Conservation (phyloP, 1,284 basidiomycete genomes). For the Sanghuangporus sanghuang region DNA sequence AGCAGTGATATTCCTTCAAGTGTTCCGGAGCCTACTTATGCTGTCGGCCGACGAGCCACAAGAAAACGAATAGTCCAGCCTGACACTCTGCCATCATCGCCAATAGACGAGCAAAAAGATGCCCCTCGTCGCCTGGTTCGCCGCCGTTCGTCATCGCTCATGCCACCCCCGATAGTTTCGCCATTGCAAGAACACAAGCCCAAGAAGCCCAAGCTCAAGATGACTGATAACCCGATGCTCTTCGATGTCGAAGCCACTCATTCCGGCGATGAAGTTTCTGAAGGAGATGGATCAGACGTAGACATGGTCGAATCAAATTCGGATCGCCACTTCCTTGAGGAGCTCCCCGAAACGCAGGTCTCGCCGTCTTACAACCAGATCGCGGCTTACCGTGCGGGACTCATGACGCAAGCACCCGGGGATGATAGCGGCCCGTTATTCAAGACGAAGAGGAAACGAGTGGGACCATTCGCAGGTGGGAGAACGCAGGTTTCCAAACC, state of each 20-base stretch:
- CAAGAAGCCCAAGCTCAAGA: slow-evolving; percentile 30
- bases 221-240: slow-evolving; percentile 39
- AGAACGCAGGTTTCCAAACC: slow-evolving; percentile 20
- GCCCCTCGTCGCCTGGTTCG: slow-evolving; percentile 42
- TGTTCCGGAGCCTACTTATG: slow-evolving; percentile 30
- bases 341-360: slow-evolving; percentile 63
- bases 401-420: slow-evolving; percentile 61
- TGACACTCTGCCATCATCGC: slow-evolving; percentile 29
- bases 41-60: slow-evolving; percentile 22
- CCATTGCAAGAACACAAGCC: slow-evolving; percentile 23
- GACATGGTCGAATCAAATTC: slow-evolving; percentile 60
- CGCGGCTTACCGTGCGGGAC: slow-evolving; percentile 58
- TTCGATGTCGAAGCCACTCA: slow-evolving; percentile 68
- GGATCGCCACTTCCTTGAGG: slow-evolving; percentile 65
- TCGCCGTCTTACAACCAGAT: slow-evolving; percentile 74
- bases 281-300: slow-evolving; percentile 48
- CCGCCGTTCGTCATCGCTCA: slow-evolving; percentile 19
- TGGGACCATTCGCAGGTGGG: slow-evolving; percentile 32
- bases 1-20: not conserved
- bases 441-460: slow-evolving; percentile 41
- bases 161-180: slow-evolving; percentile 19
- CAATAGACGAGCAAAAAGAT: slow-evolving; percentile 32
- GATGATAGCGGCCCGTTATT: slow-evolving; percentile 47
- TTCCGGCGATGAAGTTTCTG: slow-evolving; percentile 74
- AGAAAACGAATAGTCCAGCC: slow-evolving; percentile 11